Evolutionary conservation across 2,329 filamentous ascomycete genomes (phyloP).

Genomic region (Pseudogymnoascus sp.): DNA sequence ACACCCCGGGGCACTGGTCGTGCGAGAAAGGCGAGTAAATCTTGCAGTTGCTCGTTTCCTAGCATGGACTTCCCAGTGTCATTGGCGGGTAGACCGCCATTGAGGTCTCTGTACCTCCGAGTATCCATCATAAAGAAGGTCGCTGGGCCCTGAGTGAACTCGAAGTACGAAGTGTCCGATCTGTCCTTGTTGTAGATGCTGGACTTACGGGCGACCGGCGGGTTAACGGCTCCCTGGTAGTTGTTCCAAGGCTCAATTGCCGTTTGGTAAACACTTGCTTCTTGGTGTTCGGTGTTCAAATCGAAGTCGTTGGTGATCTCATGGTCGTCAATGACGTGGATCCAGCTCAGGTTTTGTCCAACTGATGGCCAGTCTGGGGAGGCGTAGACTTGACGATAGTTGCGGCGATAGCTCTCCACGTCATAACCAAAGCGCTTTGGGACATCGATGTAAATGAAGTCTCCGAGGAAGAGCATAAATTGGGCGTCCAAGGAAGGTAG

Average conservation of each 20-base stretch:
- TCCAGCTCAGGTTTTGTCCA: slow-evolving; percentile 81
- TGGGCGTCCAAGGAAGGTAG: slow-evolving; percentile 66
- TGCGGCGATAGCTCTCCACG: slow-evolving; percentile 71
- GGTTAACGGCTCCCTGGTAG: slow-evolving; percentile 81
- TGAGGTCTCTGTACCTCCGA: slow-evolving; percentile 70
- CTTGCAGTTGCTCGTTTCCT: slow-evolving; percentile 66
- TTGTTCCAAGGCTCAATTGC: slow-evolving; percentile 58
- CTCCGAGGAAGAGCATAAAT: slow-evolving; percentile 74
- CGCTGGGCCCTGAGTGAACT: slow-evolving; percentile 82
- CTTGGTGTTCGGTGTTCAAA: slow-evolving; percentile 55
- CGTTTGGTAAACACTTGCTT: slow-evolving; percentile 12
- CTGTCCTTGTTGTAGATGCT: slow-evolving; percentile 33
- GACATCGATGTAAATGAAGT: slow-evolving; percentile 89
- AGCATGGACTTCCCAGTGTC: slow-evolving; percentile 76
- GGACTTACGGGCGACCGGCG: slow-evolving; percentile 55
- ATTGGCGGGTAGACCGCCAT: slow-evolving; percentile 51
- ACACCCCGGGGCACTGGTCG: slow-evolving; percentile 67
- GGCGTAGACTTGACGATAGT: slow-evolving; percentile 92
- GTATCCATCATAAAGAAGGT: slow-evolving; percentile 95
- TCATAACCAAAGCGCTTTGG: slow-evolving; percentile 68
- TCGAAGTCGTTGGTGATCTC: slow-evolving; percentile 95
- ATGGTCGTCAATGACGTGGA: slow-evolving; percentile 93
- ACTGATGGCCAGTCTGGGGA: slow-evolving; percentile 83
- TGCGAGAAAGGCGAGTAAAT: slow-evolving; percentile 69
- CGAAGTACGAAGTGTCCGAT: slow-evolving; percentile 69